Base-by-base conservation (phyloP, 179 eudicot species). In the Patellifolia procumbens region DNA sequence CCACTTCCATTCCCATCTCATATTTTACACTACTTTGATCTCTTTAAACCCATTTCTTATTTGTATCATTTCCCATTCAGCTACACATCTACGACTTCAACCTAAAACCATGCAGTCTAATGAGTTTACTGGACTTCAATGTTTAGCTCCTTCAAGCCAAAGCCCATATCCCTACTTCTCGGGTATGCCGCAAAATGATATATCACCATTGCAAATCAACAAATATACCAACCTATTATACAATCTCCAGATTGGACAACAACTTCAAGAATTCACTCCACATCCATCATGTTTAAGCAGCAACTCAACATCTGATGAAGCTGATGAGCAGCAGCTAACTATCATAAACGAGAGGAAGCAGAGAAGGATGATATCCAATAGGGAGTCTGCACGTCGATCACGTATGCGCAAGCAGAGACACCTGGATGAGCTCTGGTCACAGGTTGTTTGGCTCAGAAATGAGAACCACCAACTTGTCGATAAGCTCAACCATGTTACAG, bases 401-500 rank as follows among this genome's bases (percentile, higher is more conserved):
- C 91, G 99, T 39, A 93, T 95, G 97, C 89, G 99, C 63, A 95
- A 95, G 83, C 99, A 95, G 79, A 90, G 82, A 84, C 99, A 95
- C 79, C 83, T 95, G 34, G 97, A 95, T 72, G 98, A 95, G 81
- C 97, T 95, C 5, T 91, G 97, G 97, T 91, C 97, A 4, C 99
- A 93, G 82, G 98, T 95, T 37, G 74, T 93, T 59, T 89, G 91
- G 91, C 92, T 95, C 22, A 78, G 99, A 49, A 93, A 88, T 22
- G 98, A 95, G 88, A 95, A 95, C 49, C 95, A 88, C 43, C 95
- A 93, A 49, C 91, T 95, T 58, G 55, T 91, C 2, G 89, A 91
- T 63, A 91, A 90, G 76, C 85, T 95, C 24, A 93, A 89, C 70
- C 77, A 84, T 76, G 74, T 85, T 11, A 84, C 88, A 0, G 97